Percentiles rank a stretch among this genome's conserved stretches.
Conservation (phyloP, 306 rosid genomes). For the Urtica urens region DNA sequence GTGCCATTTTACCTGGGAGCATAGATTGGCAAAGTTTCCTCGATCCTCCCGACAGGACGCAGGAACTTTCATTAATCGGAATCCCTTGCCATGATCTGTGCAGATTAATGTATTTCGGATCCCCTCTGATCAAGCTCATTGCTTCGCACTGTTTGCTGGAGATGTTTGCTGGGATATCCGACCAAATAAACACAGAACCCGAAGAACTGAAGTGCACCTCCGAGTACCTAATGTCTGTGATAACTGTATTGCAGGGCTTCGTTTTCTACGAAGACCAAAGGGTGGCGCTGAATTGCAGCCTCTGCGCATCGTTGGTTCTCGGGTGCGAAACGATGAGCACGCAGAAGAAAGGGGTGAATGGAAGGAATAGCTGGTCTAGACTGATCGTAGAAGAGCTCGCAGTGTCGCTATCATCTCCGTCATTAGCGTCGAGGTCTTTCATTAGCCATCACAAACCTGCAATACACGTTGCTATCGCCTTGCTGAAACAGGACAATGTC, state of each 20-base stretch:
- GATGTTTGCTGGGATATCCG: slow-evolving; percentile 51
- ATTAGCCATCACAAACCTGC: slow-evolving; percentile 43
- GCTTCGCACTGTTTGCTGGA: slow-evolving; percentile 68
- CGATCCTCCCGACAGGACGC: slow-evolving; percentile 31
- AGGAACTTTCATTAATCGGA: slow-evolving; percentile 40
- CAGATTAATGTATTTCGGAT: slow-evolving; percentile 79
- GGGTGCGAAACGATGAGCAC: slow-evolving; percentile 40
- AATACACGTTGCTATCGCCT: slow-evolving; percentile 40
- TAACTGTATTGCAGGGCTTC: slow-evolving; percentile 60
- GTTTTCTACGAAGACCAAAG: slow-evolving; percentile 44
- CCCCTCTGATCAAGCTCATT: slow-evolving; percentile 47
- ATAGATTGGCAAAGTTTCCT: slow-evolving; percentile 71
- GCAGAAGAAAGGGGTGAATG: slow-evolving; percentile 24
- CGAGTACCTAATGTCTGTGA: slow-evolving; percentile 49
- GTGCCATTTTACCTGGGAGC: slow-evolving; percentile 45
- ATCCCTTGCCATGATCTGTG: slow-evolving; percentile 68
- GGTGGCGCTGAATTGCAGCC: slow-evolving; percentile 67
- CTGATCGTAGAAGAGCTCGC: slow-evolving; percentile 74
- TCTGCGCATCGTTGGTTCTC: slow-evolving; percentile 53
- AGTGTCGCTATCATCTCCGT: slow-evolving; percentile 53
- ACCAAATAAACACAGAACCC: slow-evolving; percentile 34
- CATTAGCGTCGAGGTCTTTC: slow-evolving; percentile 46
- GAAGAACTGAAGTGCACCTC: slow-evolving; percentile 41
- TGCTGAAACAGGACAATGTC: slow-evolving; percentile 40
- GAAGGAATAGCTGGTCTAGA: slow-evolving; percentile 55